Percentiles rank a stretch among this genome's conserved stretches.
phyloP scores from a whole-genome alignment of 768 basidiomycete genomes.

The Saitozyma sp. region DNA sequence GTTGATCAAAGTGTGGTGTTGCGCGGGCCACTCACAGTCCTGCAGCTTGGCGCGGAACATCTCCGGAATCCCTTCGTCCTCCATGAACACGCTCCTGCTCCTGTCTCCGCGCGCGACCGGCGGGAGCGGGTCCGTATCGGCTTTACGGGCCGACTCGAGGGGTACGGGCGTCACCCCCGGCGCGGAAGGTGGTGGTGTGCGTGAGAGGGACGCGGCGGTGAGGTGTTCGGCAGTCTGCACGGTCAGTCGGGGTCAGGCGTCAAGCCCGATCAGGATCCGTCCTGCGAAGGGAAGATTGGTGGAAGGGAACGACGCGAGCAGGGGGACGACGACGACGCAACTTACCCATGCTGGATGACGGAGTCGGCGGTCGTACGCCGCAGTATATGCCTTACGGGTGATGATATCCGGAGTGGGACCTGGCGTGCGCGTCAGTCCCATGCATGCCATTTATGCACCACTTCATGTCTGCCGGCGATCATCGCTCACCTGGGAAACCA shows the following conservation, averaged over 20 bases:
- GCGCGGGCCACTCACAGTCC: slow-evolving; percentile 59
- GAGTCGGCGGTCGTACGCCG: slow-evolving; percentile 84
- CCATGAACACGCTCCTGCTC: slow-evolving; percentile 72
- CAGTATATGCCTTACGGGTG: slow-evolving; percentile 77
- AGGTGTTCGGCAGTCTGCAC: slow-evolving; percentile 90
- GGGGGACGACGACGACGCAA: neutral
- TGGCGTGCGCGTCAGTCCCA: slow-evolving; percentile 49
- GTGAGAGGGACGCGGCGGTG: slow-evolving; percentile 70
- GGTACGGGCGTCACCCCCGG: slow-evolving; percentile 49
- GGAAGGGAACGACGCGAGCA: too few species aligned
- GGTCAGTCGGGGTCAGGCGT: slow-evolving; percentile 2
- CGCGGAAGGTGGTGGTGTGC: slow-evolving; percentile 52
- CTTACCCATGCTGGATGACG: slow-evolving; percentile 92
- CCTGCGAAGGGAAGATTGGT: too few species aligned
- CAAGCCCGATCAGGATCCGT: too few species aligned
- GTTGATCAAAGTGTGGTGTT: too few species aligned
- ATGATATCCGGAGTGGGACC: slow-evolving; percentile 81
- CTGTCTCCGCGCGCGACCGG: slow-evolving; percentile 63
- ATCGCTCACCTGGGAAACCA: slow-evolving; percentile 71
- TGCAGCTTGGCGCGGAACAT: slow-evolving; percentile 76
- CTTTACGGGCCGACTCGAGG: slow-evolving; percentile 32
- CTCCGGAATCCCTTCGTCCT: slow-evolving; percentile 75
- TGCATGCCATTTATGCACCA: neutral
- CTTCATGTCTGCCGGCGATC: too few species aligned
- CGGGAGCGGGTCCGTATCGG: slow-evolving; percentile 27